phyloP scores from a whole-genome alignment of 352 stramenopile species.

The Plasmopara halstedii region DNA sequence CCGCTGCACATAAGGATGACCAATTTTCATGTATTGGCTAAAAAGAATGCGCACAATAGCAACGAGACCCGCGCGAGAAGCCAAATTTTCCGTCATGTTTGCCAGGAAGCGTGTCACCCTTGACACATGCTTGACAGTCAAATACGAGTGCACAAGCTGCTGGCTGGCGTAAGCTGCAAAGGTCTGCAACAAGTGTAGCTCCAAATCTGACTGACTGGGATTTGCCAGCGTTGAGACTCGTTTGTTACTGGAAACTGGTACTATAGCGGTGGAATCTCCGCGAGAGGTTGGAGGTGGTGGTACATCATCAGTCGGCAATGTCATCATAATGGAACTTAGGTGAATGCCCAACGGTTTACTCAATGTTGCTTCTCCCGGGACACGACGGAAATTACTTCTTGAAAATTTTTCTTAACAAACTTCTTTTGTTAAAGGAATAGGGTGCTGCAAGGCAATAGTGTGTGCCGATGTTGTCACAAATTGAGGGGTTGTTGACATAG shows the following conservation, averaged over 20 bases:
- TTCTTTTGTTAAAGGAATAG: too few relatives aligned
- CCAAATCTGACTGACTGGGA: constrained; percentile 36
- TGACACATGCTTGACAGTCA: constrained; percentile 41
- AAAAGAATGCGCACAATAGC: constrained; percentile 40
- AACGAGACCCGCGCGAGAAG: constrained; percentile 30
- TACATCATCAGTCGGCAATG: constrained; percentile 20
- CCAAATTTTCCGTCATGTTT: constrained; percentile 40
- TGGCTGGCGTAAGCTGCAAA: constrained; percentile 35
- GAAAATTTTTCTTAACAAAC: too few relatives aligned
- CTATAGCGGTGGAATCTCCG: constrained; percentile 14
- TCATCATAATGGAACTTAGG: constrained; percentile 18
- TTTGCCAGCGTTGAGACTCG: constrained; percentile 1
- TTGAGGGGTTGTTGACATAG: constrained; percentile 15
- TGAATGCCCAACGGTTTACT: background rate
- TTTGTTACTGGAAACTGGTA: constrained; percentile 1
- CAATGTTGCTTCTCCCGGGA: background rate
- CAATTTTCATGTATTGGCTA: constrained; percentile 47
- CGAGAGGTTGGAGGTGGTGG: constrained; percentile 14
- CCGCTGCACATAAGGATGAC: constrained; percentile 38
- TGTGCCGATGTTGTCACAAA: constrained; percentile 9
- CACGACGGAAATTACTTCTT: constrained; percentile 3
- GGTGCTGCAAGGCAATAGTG: background rate
- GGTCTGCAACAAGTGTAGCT: constrained; percentile 50
- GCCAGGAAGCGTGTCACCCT: constrained; percentile 38
- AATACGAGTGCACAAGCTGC: constrained; percentile 34